Percentiles rank a stretch among this genome's conserved stretches.
phyloP scores from a whole-genome alignment of 1,139 yeast genomes.

The Yamadazyma oceani region DNA sequence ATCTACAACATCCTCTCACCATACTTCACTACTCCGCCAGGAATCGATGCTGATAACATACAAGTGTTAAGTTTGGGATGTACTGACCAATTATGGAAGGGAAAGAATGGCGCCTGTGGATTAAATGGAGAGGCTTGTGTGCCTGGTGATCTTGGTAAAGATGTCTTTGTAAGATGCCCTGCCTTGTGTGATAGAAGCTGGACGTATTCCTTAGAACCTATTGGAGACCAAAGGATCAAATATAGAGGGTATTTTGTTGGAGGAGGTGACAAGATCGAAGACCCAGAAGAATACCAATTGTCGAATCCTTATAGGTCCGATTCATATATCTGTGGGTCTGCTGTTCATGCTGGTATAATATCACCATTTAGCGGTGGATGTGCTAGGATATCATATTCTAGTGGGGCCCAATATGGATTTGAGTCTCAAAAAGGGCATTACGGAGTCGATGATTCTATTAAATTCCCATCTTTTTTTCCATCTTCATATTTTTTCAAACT shows the following conservation, averaged over 20 bases:
- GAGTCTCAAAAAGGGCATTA: slow-evolving; percentile 45
- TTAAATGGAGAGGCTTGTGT: slow-evolving; percentile 59
- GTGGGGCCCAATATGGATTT: slow-evolving; percentile 54
- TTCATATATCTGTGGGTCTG: slow-evolving; percentile 88
- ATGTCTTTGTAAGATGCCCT: slow-evolving; percentile 74
- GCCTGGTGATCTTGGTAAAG: slow-evolving; percentile 40
- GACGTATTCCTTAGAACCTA: slow-evolving; percentile 75
- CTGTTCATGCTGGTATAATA: slow-evolving; percentile 78
- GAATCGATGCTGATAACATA: slow-evolving; percentile 4
- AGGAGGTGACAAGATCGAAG: slow-evolving; percentile 47
- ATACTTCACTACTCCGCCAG: slow-evolving; percentile 39
- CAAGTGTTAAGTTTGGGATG: slow-evolving; percentile 44
- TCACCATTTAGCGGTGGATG: slow-evolving; percentile 82
- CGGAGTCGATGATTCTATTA: slow-evolving; percentile 57
- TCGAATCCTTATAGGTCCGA: slow-evolving; percentile 80
- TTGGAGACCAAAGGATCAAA: slow-evolving; percentile 67
- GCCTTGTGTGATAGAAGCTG: slow-evolving; percentile 82
- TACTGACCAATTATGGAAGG: slow-evolving; percentile 57
- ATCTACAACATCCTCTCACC: slow-evolving; percentile 34
- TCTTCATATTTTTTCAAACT: slow-evolving; percentile 62
- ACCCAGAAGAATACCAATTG: slow-evolving; percentile 23
- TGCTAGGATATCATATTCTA: slow-evolving; percentile 57
- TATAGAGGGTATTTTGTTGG: slow-evolving; percentile 78
- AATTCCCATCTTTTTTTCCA: slow-evolving; percentile 73
- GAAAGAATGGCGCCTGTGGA: slow-evolving; percentile 78